Base-by-base conservation (phyloP, 805 yeast genomes). In the Kodamaea kakaduensis region DNA sequence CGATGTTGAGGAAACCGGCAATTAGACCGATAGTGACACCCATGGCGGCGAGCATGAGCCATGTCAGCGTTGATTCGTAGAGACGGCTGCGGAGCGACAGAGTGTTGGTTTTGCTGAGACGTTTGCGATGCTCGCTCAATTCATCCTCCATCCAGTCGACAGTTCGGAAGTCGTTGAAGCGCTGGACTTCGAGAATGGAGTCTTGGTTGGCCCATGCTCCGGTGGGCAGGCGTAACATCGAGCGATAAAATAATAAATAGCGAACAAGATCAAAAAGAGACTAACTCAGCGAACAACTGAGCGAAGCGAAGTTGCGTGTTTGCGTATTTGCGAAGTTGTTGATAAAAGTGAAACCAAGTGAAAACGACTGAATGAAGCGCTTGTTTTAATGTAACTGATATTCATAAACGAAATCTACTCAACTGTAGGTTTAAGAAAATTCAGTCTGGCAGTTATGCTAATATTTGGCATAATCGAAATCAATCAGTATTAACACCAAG, bases 11-110 rank as follows among this genome's bases (percentile, higher is more conserved):
- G 12, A 74, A 67, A 0, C 87, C 95, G 0, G 98, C 97, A 24
- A 87, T 80, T 2, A 75, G 49, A 3, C 99, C 99, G 36, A 89
- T 82, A 3, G 71, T 43, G 1, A 81, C 52, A 0, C 97, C 99
- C 40, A 87, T 84, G 2, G 71, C 46, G 0, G 89, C 81, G 22
- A 93, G 62, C 0, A 84, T 81, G 1, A 87, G 50, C 84, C 97
- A 87, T 38, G 75, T 75, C 47, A 75, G 78, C 2, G 70, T 56
- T 1, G 69, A 54, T 7, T 61, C 57, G 17, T 59, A 36, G 2
- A 68, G 19, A 37, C 56, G 54, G 20, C 52, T 56, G 24, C 42
- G 35, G 19, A 57, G 43, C 0, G 59, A 47, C 23, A 36, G 36
- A 13, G 45, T 46, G 6, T 34, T 35, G 10, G 37, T 34, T 28